A percentile compares a stretch with the other conserved stretches of the same genome.
These are phyloP conservation scores for Globisporangium spiculum DNA, from an alignment of 352 stramenopile species.

Conservation along the genomic window DNA sequence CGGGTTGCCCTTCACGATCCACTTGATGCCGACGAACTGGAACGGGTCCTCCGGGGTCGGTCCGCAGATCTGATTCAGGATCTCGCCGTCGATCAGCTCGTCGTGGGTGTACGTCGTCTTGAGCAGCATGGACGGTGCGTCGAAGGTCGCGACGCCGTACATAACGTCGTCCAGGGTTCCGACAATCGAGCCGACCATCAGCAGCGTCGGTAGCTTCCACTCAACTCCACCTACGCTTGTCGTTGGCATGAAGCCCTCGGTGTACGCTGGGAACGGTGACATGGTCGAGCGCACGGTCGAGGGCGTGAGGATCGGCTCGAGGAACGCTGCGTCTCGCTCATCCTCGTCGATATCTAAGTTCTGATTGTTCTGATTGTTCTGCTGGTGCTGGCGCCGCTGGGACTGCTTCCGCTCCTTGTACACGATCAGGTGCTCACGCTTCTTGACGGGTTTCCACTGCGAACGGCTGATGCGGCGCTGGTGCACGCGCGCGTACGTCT, in stretches of 20 bases:
- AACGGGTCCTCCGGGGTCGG: constrained; percentile 22
- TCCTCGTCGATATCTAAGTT: neutral
- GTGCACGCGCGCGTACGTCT: constrained; percentile 26
- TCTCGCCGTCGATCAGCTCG: constrained; percentile 14
- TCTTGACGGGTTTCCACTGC: constrained; percentile 45
- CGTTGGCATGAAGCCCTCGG: constrained; percentile 11
- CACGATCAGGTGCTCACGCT: constrained; percentile 36
- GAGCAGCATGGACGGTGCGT: constrained; percentile 45
- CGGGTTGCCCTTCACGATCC: constrained; percentile 18
- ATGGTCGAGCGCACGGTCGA: constrained; percentile 15
- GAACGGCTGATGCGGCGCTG: constrained; percentile 29
- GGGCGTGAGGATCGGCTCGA: constrained; percentile 10
- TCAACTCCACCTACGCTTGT: neutral
- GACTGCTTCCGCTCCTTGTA: constrained; percentile 23
- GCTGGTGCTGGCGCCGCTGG: neutral
- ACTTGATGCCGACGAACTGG: constrained; percentile 26
- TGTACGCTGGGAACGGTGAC: constrained; percentile 1
- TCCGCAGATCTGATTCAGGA: constrained; percentile 9
- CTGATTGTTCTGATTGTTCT: constrained; percentile 1
- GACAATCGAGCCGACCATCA: constrained; percentile 46
- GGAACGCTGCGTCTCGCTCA: neutral
- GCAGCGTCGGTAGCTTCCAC: constrained; percentile 31
- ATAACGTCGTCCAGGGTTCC: constrained; percentile 61
- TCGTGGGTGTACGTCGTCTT: constrained; percentile 51
- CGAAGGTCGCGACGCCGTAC: constrained; percentile 43